Base-by-base conservation (phyloP, 2,329 filamentous ascomycete species). In the Aspergillus ruber region DNA sequence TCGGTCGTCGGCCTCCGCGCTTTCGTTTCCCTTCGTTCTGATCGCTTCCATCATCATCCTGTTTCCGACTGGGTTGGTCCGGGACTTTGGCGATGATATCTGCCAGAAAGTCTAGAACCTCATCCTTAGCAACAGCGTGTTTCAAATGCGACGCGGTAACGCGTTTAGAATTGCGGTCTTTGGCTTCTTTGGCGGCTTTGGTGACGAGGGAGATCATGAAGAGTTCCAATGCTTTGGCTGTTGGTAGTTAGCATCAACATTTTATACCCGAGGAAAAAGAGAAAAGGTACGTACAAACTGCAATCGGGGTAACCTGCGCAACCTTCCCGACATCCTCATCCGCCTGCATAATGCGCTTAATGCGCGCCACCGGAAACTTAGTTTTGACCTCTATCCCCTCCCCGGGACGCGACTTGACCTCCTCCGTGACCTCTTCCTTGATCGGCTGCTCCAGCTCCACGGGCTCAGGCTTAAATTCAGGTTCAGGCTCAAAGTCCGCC, bases 261-360 rank as follows among this genome's bases (percentile, higher is more conserved):
- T n/a, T n/a, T n/a, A n/a, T n/a, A n/a, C n/a, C n/a, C n/a, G n/a
- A n/a, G n/a, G n/a, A n/a, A n/a, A n/a, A n/a, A n/a, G n/a, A n/a
- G n/a, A n/a, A n/a, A n/a, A n/a, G n/a, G n/a, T n/a, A n/a, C 80
- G 63, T 77, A 82, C 81, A 83, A 40, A 97, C 91, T 21, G 91
- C 93, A 48, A 95, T 94, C 13, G 91, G 91, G 0, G 93, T 96
- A 52, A 97, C 93, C 70, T 98, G 93, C 3, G 93, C 90, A 8
- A 98, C 93, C 72, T 98, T 98, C 52, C 93, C 93, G 0, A 98
- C 90, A 66, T 98, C 93, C 64, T 98, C 93, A 63, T 98, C 93
- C 9, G 91, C 91, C 72, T 98, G 93, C 93, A 98, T 97, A 62
- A 98, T 97, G 44, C 93, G 84, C 77, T 98, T 98, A 75, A 98